A percentile compares a stretch with the other conserved stretches of the same genome.
Evolutionary conservation across 2,329 filamentous ascomycete species (phyloP).

Genomic region (Penicillium aurantiogriseum): DNA sequence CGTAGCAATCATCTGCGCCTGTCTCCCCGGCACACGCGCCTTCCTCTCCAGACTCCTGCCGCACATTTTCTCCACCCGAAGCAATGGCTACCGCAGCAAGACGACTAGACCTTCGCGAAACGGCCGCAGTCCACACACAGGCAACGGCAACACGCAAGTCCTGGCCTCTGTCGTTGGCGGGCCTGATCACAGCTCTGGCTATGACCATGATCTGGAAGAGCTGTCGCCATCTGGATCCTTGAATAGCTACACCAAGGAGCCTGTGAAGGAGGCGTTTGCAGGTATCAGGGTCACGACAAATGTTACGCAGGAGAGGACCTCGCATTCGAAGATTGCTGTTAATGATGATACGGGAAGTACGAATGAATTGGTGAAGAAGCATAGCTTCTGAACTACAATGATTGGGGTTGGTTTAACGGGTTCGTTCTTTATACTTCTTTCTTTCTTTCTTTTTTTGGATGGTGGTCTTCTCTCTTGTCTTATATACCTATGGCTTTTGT

Average conservation of each 20-base stretch:
- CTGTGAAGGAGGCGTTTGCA: slow-evolving; percentile 1
- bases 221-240: slow-evolving; percentile 10
- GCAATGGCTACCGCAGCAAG: slow-evolving; percentile 24
- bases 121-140: slow-evolving; percentile 17
- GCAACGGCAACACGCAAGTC: slow-evolving; percentile 16
- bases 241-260: slow-evolving; percentile 3
- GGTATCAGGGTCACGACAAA: slow-evolving; percentile 33
- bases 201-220: slow-evolving; percentile 21
- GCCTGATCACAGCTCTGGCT: slow-evolving; percentile 4
- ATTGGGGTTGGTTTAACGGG: neutral
- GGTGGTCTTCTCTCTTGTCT: neutral
- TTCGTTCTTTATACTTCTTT: neutral
- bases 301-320: slow-evolving; percentile 24
- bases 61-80: slow-evolving; percentile 29
- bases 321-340: neutral
- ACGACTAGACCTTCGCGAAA: slow-evolving; percentile 18
- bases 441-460: neutral
- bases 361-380: slow-evolving; percentile 22
- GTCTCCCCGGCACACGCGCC: slow-evolving; percentile 35
- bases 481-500: neutral
- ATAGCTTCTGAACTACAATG: slow-evolving; percentile 13
- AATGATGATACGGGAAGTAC: slow-evolving; percentile 26
- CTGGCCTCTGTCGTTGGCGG: slow-evolving; percentile 25
- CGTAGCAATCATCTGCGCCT: slow-evolving; percentile 43
- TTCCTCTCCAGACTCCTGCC: slow-evolving; percentile 29